Conservation (phyloP, 495 filamentous ascomycete species). For the Penicillium manginii region DNA sequence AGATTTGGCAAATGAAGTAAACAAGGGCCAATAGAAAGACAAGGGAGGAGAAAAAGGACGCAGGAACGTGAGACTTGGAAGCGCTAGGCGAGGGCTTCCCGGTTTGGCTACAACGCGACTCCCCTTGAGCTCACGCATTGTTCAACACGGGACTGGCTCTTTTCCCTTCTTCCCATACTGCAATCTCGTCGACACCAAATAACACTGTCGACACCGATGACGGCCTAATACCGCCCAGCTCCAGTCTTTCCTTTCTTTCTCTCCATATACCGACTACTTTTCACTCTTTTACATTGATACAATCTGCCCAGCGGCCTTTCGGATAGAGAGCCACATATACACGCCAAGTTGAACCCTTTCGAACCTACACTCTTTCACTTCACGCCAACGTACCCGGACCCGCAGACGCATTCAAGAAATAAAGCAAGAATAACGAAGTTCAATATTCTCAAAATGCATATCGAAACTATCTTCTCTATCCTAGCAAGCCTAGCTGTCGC, state of each 20-base stretch:
- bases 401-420: slow-evolving; percentile 5
- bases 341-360: neutral
- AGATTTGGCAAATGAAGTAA: neutral
- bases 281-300: slow-evolving; percentile 16
- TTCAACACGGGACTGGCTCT: neutral
- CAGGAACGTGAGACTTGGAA: neutral
- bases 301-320: neutral
- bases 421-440: slow-evolving; percentile 5
- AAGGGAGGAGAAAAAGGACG: slow-evolving; percentile 11
- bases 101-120: slow-evolving; percentile 3
- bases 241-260: slow-evolving; percentile 27
- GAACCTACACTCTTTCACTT: slow-evolving; percentile 9
- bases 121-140: neutral
- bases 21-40: slow-evolving; percentile 6
- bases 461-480: slow-evolving; percentile 11
- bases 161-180: slow-evolving; percentile 1
- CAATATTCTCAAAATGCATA: slow-evolving; percentile 13
- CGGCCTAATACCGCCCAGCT: slow-evolving; percentile 20
- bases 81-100: neutral
- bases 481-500: slow-evolving; percentile 19
- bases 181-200: slow-evolving; percentile 16
- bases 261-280: neutral
- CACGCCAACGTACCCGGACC: neutral
- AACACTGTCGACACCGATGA: slow-evolving; percentile 7
- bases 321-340: neutral